phyloP scores from a whole-genome alignment of 768 basidiomycete genomes.

The Aureoboletus auriporus region DNA sequence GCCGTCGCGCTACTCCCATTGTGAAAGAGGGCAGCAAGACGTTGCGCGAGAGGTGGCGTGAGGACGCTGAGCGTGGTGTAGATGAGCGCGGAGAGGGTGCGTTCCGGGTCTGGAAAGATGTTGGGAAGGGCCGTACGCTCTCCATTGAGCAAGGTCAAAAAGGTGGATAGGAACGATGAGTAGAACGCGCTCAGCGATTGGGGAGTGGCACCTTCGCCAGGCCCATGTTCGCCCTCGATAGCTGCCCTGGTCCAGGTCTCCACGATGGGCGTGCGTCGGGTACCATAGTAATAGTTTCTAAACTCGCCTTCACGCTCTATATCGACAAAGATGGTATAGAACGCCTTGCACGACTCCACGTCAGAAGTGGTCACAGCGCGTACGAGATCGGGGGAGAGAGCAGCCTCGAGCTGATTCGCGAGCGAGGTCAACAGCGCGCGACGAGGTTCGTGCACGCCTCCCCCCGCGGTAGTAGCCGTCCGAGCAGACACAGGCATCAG shows the following conservation, averaged over 20 bases:
- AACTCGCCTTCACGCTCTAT: conserved; percentile 94
- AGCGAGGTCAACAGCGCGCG: conserved; percentile 84
- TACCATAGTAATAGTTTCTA: conserved; percentile 90
- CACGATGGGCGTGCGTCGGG: conserved; percentile 62
- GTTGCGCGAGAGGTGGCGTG: conserved; percentile 76
- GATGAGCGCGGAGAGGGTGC: conserved; percentile 77
- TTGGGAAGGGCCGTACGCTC: conserved; percentile 73
- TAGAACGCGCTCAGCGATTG: conserved; percentile 66
- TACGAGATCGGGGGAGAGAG: conserved; percentile 85
- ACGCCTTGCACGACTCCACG: conserved; percentile 65
- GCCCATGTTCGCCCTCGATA: conserved; percentile 32
- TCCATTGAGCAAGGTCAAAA: conserved; percentile 59
- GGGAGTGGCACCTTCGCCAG: conserved; percentile 19
- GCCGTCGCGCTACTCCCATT: conserved; percentile 53
- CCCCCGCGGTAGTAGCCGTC: conserved; percentile 54
- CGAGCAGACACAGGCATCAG: conserved; percentile 93
- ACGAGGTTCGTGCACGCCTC: conserved; percentile 64
- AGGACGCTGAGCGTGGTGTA: conserved; percentile 76
- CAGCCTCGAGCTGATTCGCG: conserved; percentile 93
- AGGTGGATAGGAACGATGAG: conserved; percentile 65
- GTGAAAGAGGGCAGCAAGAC: conserved; percentile 67
- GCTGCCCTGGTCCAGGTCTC: conserved; percentile 63
- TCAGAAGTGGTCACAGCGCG: conserved; percentile 82
- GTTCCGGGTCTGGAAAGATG: conserved; percentile 84
- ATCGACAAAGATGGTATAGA: conserved; percentile 82